Evolutionary conservation across 352 stramenopile species (phyloP).

Genomic region (Phytophthora pinifolia): DNA sequence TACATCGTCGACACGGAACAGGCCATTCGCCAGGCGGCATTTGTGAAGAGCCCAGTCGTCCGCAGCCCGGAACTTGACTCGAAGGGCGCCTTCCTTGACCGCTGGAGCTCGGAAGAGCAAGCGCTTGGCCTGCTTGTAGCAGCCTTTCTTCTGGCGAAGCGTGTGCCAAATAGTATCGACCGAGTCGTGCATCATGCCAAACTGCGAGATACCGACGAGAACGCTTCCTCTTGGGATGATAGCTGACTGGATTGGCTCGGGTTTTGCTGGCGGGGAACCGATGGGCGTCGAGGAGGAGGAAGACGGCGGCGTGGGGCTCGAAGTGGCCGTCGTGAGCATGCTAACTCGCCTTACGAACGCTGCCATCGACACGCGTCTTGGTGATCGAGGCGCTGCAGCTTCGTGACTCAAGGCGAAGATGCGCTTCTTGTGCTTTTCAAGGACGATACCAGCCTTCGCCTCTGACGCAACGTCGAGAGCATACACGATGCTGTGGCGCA

Average conservation of each 20-base stretch:
- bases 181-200: conserved; percentile 64
- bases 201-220: conserved; percentile 53
- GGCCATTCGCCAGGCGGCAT: conserved; percentile 40
- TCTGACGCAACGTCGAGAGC: conserved; percentile 35
- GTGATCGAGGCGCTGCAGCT: conserved; percentile 3
- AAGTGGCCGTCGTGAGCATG: conserved; percentile 16
- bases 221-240: conserved; percentile 58
- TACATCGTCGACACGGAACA: conserved; percentile 31
- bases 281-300: conserved; percentile 2
- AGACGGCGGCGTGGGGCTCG: conserved; percentile 15
- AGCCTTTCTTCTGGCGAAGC: conserved; percentile 55
- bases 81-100: conserved; percentile 35
- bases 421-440: conserved; percentile 63
- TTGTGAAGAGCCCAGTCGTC: conserved; percentile 40
- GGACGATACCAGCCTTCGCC: conserved; percentile 35
- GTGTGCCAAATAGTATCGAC: conserved; percentile 75
- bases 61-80: conserved; percentile 37
- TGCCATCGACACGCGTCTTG: conserved; percentile 20
- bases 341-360: conserved; percentile 27
- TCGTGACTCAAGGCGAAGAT: conserved; percentile 63
- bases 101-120: conserved; percentile 55
- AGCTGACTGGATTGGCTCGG: conserved; percentile 8
- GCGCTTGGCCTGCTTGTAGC: conserved; percentile 43
- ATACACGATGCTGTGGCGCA: conserved; percentile 56
- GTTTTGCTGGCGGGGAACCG: neutral